Conservation (phyloP, 2,329 filamentous ascomycete genomes). For the Xylaria multiplex region DNA sequence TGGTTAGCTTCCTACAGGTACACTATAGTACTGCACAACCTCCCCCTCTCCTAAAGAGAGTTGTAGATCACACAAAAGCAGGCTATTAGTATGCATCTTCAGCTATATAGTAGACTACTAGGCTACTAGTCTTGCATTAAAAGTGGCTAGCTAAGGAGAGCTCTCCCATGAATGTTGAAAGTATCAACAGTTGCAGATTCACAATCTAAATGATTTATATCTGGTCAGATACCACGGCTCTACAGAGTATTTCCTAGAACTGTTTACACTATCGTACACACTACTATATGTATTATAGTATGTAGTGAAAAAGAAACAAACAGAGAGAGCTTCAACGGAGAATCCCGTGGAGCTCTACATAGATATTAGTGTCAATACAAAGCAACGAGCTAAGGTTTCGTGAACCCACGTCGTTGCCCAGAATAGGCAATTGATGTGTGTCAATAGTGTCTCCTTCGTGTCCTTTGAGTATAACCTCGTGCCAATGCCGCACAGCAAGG, state of each 20-base stretch:
- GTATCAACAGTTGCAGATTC: background rate
- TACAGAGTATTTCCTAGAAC: background rate
- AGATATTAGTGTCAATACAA: background rate
- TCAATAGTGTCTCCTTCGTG: background rate
- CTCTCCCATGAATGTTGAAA: background rate
- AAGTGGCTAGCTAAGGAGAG: background rate
- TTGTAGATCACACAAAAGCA: constrained; percentile 1
- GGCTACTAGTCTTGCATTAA: background rate
- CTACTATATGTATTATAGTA: too few species aligned
- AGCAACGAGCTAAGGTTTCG: constrained; percentile 19
- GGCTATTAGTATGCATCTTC: constrained; percentile 4
- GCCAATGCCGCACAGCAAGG: background rate
- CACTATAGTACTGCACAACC: too few species aligned
- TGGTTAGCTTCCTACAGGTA: background rate
- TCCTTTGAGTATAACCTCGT: too few species aligned
- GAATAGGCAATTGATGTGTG: constrained; percentile 22
- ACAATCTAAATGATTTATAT: too few species aligned
- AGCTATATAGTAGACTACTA: background rate
- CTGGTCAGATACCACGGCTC: too few species aligned
- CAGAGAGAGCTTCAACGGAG: constrained; percentile 15
- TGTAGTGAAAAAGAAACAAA: background rate
- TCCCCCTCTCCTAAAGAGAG: background rate
- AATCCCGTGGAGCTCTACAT: background rate
- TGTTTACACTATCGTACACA: background rate
- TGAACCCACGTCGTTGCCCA: constrained; percentile 10